A percentile compares a stretch with the other conserved stretches of the same genome.
These are phyloP conservation scores for Fraxinus velutina DNA, from an alignment of 305 asterid species.

Conservation along the genomic window DNA sequence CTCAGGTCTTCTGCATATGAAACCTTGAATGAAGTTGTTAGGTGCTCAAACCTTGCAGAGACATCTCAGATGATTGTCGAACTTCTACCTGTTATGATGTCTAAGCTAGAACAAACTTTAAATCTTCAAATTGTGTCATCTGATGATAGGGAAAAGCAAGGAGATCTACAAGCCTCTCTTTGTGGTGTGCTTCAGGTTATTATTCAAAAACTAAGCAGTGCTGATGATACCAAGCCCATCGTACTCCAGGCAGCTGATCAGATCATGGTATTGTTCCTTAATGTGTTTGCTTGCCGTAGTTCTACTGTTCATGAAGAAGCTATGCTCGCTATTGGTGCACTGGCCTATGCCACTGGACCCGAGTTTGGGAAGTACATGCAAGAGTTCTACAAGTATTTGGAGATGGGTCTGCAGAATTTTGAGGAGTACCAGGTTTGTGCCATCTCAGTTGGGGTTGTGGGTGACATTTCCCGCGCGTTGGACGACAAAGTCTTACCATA, in stretches of 20 bases:
- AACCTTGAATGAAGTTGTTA: slow-evolving; percentile 77
- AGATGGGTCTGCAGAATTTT: slow-evolving; percentile 84
- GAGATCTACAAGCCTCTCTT: slow-evolving; percentile 73
- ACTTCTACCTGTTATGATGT: slow-evolving; percentile 72
- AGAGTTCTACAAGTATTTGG: slow-evolving; percentile 59
- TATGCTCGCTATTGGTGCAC: slow-evolving; percentile 89
- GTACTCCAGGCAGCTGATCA: slow-evolving; percentile 75
- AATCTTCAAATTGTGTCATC: slow-evolving; percentile 64
- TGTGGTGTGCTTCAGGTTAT: slow-evolving; percentile 88
- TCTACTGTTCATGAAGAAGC: slow-evolving; percentile 94
- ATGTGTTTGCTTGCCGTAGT: slow-evolving; percentile 81
- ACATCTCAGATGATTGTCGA: slow-evolving; percentile 58
- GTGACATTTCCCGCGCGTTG: slow-evolving; percentile 82
- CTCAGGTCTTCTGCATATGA: slow-evolving; percentile 77
- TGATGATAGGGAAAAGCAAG: slow-evolving; percentile 87
- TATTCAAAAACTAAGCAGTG: slow-evolving; percentile 67
- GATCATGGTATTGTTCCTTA: slow-evolving; percentile 70
- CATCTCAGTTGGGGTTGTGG: slow-evolving; percentile 86
- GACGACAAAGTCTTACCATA: slow-evolving; percentile 75
- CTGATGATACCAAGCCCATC: slow-evolving; percentile 57
- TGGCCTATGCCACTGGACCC: slow-evolving; percentile 75
- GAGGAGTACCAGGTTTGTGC: slow-evolving; percentile 90
- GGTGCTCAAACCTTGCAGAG: slow-evolving; percentile 71
- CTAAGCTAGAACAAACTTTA: slow-evolving; percentile 63
- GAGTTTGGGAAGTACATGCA: slow-evolving; percentile 74